A percentile compares a stretch with the other conserved stretches of the same genome.
Evolutionary conservation across 179 eudicot species (phyloP).

Genomic region (Silene coronaria): DNA sequence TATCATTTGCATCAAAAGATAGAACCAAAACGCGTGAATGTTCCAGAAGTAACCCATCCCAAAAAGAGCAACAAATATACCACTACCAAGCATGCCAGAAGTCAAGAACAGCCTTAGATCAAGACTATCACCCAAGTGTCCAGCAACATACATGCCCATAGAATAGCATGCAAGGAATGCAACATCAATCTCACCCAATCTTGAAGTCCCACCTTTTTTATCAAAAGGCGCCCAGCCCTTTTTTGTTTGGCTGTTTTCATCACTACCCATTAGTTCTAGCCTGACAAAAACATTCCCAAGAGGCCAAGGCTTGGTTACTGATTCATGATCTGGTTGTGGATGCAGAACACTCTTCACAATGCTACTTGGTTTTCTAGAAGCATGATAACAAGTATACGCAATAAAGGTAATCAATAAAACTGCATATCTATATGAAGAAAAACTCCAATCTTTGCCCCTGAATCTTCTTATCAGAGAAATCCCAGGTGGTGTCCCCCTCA

Average conservation of each 20-base stretch:
- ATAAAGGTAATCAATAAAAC: slow-evolving; percentile 69
- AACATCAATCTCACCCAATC: slow-evolving; percentile 80
- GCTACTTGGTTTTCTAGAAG: slow-evolving; percentile 91
- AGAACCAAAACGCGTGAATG: slow-evolving; percentile 69
- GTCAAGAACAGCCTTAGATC: slow-evolving; percentile 79
- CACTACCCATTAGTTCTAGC: slow-evolving; percentile 19
- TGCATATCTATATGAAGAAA: slow-evolving; percentile 56
- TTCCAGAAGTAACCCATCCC: slow-evolving; percentile 85
- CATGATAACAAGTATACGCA: slow-evolving; percentile 83
- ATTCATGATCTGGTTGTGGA: slow-evolving; percentile 38
- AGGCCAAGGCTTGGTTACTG: slow-evolving; percentile 53
- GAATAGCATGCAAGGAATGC: slow-evolving; percentile 85
- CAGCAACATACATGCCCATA: slow-evolving; percentile 84
- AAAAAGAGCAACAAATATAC: slow-evolving; percentile 73
- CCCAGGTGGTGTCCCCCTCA: slow-evolving; percentile 62
- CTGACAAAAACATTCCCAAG: slow-evolving; percentile 52
- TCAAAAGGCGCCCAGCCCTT: slow-evolving; percentile 86
- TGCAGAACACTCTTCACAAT: slow-evolving; percentile 85
- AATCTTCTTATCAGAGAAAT: slow-evolving; percentile 47
- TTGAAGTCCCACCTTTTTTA: slow-evolving; percentile 58
- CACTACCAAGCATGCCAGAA: slow-evolving; percentile 87
- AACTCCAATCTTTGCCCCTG: slow-evolving; percentile 72
- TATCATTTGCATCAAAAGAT: slow-evolving; percentile 70
- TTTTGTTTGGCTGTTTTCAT: not conserved
- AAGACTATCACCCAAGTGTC: slow-evolving; percentile 77